These are phyloP conservation scores for Dipodascus albidus DNA, from an alignment of 805 yeast genomes.

Conservation along the genomic window DNA sequence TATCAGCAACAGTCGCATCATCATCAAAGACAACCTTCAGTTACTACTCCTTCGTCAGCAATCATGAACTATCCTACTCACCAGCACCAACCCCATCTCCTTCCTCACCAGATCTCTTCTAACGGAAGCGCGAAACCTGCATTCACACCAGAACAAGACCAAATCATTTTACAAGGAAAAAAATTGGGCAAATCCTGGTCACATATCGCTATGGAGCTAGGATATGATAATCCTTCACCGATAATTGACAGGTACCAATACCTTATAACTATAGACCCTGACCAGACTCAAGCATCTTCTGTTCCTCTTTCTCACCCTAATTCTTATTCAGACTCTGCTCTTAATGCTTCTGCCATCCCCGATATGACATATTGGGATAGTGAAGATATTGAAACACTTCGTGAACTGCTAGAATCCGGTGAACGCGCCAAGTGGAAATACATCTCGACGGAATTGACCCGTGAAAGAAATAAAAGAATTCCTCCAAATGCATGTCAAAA, in stretches of 20 bases:
- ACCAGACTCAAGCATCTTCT: not conserved
- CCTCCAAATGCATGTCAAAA: constrained; percentile 44
- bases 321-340: not conserved
- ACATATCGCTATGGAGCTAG: constrained; percentile 52
- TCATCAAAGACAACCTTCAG: not conserved
- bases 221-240: constrained; percentile 56
- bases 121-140: constrained; percentile 33
- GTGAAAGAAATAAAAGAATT: constrained; percentile 28
- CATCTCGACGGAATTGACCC: constrained; percentile 31
- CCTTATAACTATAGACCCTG: not conserved
- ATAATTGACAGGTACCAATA: constrained; percentile 2
- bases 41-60: not conserved
- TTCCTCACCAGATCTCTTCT: constrained; percentile 34
- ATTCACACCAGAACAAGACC: constrained; percentile 56
- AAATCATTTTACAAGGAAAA: constrained; percentile 46
- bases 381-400: constrained; percentile 36
- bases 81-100: constrained; percentile 31
- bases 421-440: constrained; percentile 52
- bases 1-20: constrained; percentile 20
- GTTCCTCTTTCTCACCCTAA: constrained; percentile 9
- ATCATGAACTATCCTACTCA: not conserved
- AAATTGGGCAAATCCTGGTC: constrained; percentile 57
- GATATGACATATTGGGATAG: constrained; percentile 24
- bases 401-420: constrained; percentile 37
- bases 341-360: not conserved